Evolutionary conservation across 2,329 filamentous ascomycete genomes (phyloP).

Genomic region (Davidsoniella eucalypti): DNA sequence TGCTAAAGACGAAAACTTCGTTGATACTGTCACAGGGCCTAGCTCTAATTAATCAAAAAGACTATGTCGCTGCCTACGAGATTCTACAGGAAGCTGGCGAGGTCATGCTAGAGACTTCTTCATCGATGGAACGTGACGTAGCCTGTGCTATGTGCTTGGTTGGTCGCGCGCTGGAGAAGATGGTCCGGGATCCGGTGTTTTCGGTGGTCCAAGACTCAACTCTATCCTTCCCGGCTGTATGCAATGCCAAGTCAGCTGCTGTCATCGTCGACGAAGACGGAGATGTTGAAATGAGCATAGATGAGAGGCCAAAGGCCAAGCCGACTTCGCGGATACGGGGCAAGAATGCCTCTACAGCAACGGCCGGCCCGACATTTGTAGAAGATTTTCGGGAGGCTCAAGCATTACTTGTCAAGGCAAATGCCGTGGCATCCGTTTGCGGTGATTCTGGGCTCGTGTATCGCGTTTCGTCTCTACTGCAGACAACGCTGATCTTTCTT

Average conservation of each 20-base stretch:
- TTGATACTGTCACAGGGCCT: conserved; percentile 24
- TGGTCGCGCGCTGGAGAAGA: conserved; percentile 51
- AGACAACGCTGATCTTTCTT: conserved; percentile 48
- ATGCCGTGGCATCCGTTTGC: conserved; percentile 36
- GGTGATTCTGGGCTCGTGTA: conserved; percentile 45
- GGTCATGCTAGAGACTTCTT: conserved; percentile 13
- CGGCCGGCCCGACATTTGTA: conserved; percentile 29
- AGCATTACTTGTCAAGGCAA: conserved; percentile 46
- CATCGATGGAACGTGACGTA: conserved; percentile 35
- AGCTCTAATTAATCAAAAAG: conserved; percentile 30
- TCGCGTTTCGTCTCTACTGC: conserved; percentile 44
- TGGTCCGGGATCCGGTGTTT: conserved; percentile 68
- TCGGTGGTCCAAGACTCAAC: conserved; percentile 87
- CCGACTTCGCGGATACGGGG: conserved; percentile 11
- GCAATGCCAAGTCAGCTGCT: conserved; percentile 17
- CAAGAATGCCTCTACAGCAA: conserved; percentile 9
- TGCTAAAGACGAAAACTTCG: conserved; percentile 21
- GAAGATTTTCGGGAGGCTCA: conserved; percentile 48
- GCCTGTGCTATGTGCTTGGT: conserved; percentile 52
- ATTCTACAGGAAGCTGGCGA: conserved; percentile 33
- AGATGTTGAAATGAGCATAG: neutral
- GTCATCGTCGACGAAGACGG: conserved; percentile 1
- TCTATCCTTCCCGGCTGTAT: conserved; percentile 64
- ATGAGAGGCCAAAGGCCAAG: conserved; percentile 2
- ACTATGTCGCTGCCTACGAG: conserved; percentile 41